Conservation (phyloP, 2,329 filamentous ascomycete species). For the Neopestalotiopsis rosae region DNA sequence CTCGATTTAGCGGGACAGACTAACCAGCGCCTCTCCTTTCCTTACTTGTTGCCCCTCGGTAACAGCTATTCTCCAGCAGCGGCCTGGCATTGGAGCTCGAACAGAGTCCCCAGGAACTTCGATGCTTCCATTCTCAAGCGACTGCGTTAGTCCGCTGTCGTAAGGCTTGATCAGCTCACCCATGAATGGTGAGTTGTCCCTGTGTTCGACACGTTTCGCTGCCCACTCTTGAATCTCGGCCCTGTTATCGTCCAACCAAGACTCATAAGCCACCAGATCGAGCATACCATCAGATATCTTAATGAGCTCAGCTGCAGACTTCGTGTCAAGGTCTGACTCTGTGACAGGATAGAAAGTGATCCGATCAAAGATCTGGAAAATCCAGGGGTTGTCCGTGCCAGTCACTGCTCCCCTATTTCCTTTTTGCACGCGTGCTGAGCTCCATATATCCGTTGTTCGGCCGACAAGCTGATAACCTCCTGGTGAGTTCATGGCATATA, state of each 20-base stretch:
- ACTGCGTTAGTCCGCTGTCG: too few relatives aligned
- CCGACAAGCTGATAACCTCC: slow-evolving; percentile 47
- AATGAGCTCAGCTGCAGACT: slow-evolving; percentile 30
- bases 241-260: slow-evolving; percentile 22
- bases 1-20: neutral
- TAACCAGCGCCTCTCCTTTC: too few relatives aligned
- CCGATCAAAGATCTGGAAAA: slow-evolving; percentile 39
- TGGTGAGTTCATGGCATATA: slow-evolving; percentile 43
- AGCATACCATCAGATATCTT: slow-evolving; percentile 32
- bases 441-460: slow-evolving; percentile 35
- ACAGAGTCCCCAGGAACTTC: too few relatives aligned
- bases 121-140: too few relatives aligned
- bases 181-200: too few relatives aligned
- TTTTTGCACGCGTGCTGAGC: neutral
- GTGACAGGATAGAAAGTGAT: slow-evolving; percentile 38
- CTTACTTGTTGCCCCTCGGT: too few relatives aligned
- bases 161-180: too few relatives aligned
- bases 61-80: too few relatives aligned
- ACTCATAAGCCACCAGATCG: slow-evolving; percentile 37
- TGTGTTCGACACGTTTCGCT: too few relatives aligned
- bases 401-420: neutral
- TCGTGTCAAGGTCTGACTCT: slow-evolving; percentile 33
- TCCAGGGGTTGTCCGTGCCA: slow-evolving; percentile 24
- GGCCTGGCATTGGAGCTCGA: too few relatives aligned
- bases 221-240: slow-evolving; percentile 25